These are phyloP conservation scores for Pseudogymnoascus sp. DNA, from an alignment of 2,329 filamentous ascomycete genomes.

Conservation along the genomic window DNA sequence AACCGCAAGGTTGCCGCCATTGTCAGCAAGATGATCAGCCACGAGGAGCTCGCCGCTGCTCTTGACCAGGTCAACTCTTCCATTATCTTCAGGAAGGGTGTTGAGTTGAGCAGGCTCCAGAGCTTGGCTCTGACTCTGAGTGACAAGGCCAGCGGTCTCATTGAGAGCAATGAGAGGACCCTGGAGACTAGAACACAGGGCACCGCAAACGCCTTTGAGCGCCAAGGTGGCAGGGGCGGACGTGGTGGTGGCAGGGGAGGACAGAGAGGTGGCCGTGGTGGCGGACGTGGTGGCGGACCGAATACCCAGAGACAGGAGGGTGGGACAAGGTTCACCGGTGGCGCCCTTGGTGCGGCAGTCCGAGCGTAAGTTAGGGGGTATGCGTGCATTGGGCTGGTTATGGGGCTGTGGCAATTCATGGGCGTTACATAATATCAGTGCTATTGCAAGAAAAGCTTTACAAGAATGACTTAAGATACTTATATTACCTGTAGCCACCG, in stretches of 20 bases:
- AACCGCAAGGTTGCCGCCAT: slow-evolving; percentile 87
- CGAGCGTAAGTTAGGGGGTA: slow-evolving; percentile 40
- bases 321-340: slow-evolving; percentile 74
- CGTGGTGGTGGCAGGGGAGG: slow-evolving; percentile 61
- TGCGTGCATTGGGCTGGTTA: slow-evolving; percentile 28
- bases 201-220: slow-evolving; percentile 89
- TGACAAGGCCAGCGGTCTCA: slow-evolving; percentile 92
- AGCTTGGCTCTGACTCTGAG: slow-evolving; percentile 87
- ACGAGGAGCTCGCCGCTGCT: slow-evolving; percentile 93
- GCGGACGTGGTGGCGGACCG: slow-evolving; percentile 50
- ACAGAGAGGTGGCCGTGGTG: slow-evolving; percentile 50
- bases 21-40: slow-evolving; percentile 98
- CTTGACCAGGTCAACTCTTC: slow-evolving; percentile 96
- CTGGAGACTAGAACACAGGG: slow-evolving; percentile 96
- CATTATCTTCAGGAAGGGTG: slow-evolving; percentile 98
- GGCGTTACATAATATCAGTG: slow-evolving; percentile 23
- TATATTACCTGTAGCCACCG: neutral
- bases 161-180: slow-evolving; percentile 95
- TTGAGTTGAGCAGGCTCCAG: slow-evolving; percentile 92
- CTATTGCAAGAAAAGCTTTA: slow-evolving; percentile 21
- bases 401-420: slow-evolving; percentile 22
- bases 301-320: slow-evolving; percentile 58
- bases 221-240: slow-evolving; percentile 72
- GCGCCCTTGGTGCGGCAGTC: slow-evolving; percentile 64
- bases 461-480: slow-evolving; percentile 18